Conservation (phyloP, 2,329 filamentous ascomycete species). For the Fusarium sp. region DNA sequence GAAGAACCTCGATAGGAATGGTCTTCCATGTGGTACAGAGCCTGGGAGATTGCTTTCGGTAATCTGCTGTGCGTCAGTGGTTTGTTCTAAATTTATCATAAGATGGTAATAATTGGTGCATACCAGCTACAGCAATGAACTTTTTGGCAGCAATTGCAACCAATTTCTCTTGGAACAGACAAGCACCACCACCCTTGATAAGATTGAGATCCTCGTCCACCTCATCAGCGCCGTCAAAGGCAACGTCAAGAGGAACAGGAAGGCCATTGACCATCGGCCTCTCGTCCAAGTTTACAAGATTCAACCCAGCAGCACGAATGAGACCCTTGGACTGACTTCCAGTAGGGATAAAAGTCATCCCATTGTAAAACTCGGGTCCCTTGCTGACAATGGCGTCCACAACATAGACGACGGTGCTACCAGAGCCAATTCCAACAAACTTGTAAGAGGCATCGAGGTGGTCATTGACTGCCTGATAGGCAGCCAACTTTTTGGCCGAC, state of each 20-base stretch:
- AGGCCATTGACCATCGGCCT: conserved; percentile 63
- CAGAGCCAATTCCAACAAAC: conserved; percentile 82
- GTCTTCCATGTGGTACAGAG: conserved; percentile 82
- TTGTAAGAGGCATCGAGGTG: conserved; percentile 72
- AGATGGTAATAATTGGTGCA: conserved; percentile 39
- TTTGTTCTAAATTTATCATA: background rate
- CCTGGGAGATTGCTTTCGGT: conserved; percentile 84
- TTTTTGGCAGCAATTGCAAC: conserved; percentile 86
- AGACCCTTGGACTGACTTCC: conserved; percentile 91
- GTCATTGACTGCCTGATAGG: conserved; percentile 77
- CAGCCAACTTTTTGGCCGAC: conserved; percentile 79
- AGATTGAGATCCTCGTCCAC: conserved; percentile 94
- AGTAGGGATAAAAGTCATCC: conserved; percentile 90
- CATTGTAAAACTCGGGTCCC: conserved; percentile 61
- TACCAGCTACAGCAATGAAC: conserved; percentile 88
- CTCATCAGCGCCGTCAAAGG: conserved; percentile 97
- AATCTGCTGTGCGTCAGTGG: conserved; percentile 66
- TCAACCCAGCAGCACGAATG: conserved; percentile 81
- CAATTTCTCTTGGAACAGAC: conserved; percentile 96
- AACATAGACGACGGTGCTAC: conserved; percentile 85
- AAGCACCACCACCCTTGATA: conserved; percentile 98
- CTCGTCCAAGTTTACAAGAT: conserved; percentile 80
- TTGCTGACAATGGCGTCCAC: conserved; percentile 81
- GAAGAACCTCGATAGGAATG: conserved; percentile 94
- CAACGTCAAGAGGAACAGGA: conserved; percentile 77